A percentile compares a stretch with the other conserved stretches of the same genome.
phyloP scores from a whole-genome alignment of 139 green algal genomes.

The Chlorella sp. region DNA sequence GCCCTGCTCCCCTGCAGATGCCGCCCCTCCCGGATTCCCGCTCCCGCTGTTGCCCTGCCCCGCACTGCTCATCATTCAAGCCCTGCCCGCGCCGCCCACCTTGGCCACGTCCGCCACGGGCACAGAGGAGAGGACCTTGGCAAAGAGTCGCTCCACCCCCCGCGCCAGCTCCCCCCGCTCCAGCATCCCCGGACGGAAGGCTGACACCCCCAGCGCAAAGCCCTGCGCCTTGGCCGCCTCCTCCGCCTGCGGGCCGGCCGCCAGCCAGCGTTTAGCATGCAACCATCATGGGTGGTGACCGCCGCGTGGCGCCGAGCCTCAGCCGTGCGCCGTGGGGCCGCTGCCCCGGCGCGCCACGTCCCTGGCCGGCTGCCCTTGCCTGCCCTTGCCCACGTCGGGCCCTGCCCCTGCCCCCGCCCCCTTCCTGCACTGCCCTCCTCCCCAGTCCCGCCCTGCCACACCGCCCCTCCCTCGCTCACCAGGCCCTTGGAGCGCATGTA shows the following conservation, averaged over 20 bases:
- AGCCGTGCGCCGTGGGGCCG: neutral
- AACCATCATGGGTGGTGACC: neutral
- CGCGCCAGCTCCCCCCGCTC: constrained; percentile 17
- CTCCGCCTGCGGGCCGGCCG: constrained; percentile 12
- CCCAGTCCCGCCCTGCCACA: too few species aligned
- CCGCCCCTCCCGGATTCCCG: too few species aligned
- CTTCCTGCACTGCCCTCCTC: neutral
- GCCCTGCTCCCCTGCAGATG: too few species aligned
- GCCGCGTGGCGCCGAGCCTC: neutral
- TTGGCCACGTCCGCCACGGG: constrained; percentile 5
- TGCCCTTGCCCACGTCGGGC: neutral
- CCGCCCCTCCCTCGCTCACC: too few species aligned
- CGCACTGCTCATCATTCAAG: too few species aligned
- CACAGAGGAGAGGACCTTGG: constrained; percentile 6
- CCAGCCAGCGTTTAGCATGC: too few species aligned
- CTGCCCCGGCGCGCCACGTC: neutral
- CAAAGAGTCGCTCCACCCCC: neutral
- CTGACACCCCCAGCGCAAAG: constrained; percentile 17
- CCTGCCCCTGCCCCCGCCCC: too few species aligned
- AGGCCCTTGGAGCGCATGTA: constrained; percentile 38
- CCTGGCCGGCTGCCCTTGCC: neutral
- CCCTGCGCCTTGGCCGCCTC: constrained; percentile 21
- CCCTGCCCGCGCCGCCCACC: too few species aligned
- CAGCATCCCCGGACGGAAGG: constrained; percentile 33
- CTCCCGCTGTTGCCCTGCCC: too few species aligned